Evolutionary conservation across 2,329 filamentous ascomycete species (phyloP), one percentile per base, ranked within the genome.

Genomic region (Didymella lethalis): DNA sequence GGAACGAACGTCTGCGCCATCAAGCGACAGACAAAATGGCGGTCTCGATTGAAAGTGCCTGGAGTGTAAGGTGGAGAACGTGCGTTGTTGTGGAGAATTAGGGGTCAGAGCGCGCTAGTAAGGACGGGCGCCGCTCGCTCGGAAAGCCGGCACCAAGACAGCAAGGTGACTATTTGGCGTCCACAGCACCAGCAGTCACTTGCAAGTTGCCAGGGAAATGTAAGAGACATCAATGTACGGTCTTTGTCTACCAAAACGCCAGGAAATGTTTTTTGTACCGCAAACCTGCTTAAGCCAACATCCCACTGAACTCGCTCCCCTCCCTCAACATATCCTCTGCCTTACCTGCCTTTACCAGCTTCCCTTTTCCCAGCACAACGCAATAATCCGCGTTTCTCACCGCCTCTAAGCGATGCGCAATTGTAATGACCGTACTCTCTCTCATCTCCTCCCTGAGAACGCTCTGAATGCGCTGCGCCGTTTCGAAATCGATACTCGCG

Each of bases 341-440:
- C 36, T 43, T 69, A 1, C 76, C 76, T 2, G 64, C 66, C 64
- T 76, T 75, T 16, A 80, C 59, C 6, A 86, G 73, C 59, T 73
- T 79, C 0, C 84, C 84, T 60, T 82, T 81, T 1, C 83, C 83
- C 48, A 87, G 65, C 32, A 85, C 82, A 44, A 86, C 75, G 57
- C 81, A 85, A 57, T 81, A 84, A 54, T 86, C 82, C 2, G 85
- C 86, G 64, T 84, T 82, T 65, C 80, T 81, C 4, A 89, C 86
- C 44, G 87, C 87, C 68, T 88, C 85, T 6, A 88, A 74, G 1
- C 87, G 80, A 80, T 90, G 87, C 20, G 87, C 87, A 74, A 90
- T 87, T 0, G 85, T 87, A 55, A 90, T 83, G 14, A 90, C 86
- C 0, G 87, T 90, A 61, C 83, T 85, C 57, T 81, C 80, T 48